Evolutionary conservation across 2,329 filamentous ascomycete genomes (phyloP).

Genomic region (Fusarium metavorans): DNA sequence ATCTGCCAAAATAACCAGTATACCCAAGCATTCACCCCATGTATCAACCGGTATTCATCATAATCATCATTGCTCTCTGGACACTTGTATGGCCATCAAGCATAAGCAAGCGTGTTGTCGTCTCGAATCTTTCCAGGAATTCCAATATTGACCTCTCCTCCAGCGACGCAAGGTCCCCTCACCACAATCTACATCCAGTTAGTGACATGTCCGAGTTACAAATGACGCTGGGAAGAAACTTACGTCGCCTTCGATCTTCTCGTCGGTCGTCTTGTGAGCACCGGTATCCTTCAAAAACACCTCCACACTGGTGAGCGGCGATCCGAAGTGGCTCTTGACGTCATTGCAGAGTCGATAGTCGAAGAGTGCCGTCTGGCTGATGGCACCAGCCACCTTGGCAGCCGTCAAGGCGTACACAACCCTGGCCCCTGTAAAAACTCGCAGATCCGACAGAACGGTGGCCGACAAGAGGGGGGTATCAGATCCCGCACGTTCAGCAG

Average conservation of each 20-base stretch:
- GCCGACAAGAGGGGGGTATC: conserved; percentile 74
- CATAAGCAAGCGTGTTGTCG: conserved; percentile 78
- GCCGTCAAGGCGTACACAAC: conserved; percentile 88
- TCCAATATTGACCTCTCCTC: conserved; percentile 72
- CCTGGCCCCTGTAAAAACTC: conserved; percentile 82
- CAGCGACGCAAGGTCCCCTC: conserved; percentile 79
- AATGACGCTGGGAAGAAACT: conserved; percentile 42
- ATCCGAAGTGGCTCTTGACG: conserved; percentile 76
- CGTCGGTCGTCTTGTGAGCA: conserved; percentile 72
- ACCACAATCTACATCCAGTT: conserved; percentile 70
- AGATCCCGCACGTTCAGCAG: conserved; percentile 78
- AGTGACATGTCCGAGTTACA: conserved; percentile 6
- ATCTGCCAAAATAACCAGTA: neutral
- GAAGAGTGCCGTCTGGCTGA: conserved; percentile 88
- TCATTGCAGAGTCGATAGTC: conserved; percentile 77
- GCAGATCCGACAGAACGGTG: conserved; percentile 80
- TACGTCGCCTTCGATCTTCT: conserved; percentile 73
- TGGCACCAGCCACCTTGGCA: conserved; percentile 85
- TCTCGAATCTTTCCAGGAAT: conserved; percentile 73
- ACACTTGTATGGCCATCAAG: conserved; percentile 41
- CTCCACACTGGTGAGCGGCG: conserved; percentile 84
- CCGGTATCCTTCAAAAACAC: conserved; percentile 76
- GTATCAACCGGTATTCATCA: neutral
- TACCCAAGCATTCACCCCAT: neutral
- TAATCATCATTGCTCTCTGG: neutral